Percentiles rank a stretch among this genome's conserved stretches.
Evolutionary conservation across 345 rosid species (phyloP).

Genomic region (Tarenaya hassleriana): DNA sequence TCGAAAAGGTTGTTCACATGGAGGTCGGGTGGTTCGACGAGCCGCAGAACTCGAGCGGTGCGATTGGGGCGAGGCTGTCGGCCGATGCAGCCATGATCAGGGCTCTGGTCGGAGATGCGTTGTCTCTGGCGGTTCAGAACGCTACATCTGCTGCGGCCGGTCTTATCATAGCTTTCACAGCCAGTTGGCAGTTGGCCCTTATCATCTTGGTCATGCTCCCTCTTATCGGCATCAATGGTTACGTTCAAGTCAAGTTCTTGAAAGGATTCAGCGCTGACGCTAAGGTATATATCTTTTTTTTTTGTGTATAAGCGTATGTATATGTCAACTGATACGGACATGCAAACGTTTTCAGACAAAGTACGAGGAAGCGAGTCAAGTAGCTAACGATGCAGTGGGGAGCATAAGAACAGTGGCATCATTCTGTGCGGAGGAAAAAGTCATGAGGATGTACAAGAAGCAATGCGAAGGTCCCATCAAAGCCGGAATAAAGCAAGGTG

Average conservation of each 20-base stretch:
- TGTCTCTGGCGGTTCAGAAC: constrained; percentile 49
- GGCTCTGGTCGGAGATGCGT: constrained; percentile 63
- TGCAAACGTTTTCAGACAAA: constrained; percentile 36
- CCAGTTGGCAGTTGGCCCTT: constrained; percentile 62
- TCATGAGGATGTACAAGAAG: constrained; percentile 49
- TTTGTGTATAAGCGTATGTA: neutral
- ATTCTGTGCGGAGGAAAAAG: constrained; percentile 73
- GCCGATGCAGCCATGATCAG: constrained; percentile 67
- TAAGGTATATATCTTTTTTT: no score
- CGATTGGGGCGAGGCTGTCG: constrained; percentile 68
- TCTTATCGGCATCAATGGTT: constrained; percentile 49
- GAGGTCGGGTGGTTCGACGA: constrained; percentile 85
- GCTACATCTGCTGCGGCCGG: constrained; percentile 48
- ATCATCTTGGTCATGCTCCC: constrained; percentile 54
- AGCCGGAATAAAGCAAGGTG: constrained; percentile 59
- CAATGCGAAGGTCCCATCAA: constrained; percentile 64
- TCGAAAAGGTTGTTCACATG: constrained; percentile 66
- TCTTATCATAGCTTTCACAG: constrained; percentile 56
- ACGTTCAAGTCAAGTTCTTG: constrained; percentile 48
- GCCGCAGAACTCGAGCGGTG: constrained; percentile 61
- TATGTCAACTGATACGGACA: constrained; percentile 10
- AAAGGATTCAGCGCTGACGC: constrained; percentile 71
- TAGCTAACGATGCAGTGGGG: constrained; percentile 84
- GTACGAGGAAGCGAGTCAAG: constrained; percentile 87
- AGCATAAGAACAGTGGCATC: constrained; percentile 80